Base-by-base conservation (phyloP, 176 grass and related monocot genomes). In the Oryza rufipogon region DNA sequence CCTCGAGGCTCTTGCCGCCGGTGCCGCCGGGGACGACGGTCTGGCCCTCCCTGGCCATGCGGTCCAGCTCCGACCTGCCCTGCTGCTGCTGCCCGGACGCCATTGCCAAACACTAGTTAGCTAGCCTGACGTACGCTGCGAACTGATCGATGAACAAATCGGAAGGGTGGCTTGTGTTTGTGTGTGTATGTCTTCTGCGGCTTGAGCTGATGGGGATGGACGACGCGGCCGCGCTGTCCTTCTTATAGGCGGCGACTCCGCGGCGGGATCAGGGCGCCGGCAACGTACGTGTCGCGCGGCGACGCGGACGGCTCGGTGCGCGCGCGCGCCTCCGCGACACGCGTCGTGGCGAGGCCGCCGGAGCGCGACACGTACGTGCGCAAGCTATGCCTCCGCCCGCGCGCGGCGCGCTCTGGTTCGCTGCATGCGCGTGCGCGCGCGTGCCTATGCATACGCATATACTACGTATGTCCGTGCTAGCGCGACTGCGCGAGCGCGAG, bases 21-120 rank as follows among this genome's bases (percentile, higher is more conserved):
- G 93, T 92, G 19, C 93, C 93, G 10, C 90, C 93, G 2, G 88
- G 80, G 45, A 93, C 86, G 44, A 96, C 91, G 16, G 88, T 91
- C 83, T 96, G 70, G 0, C 93, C 93, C 38, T 90, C 78, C 38
- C 83, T 80, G 17, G 88, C 93, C 70, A 48, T 91, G 68, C 64
- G 71, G 79, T 96, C 93, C 13, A 96, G 83, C 80, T 93, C 80
- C 45, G 77, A 46, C 80, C 88, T 85, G 26, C 70, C 80, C 54
- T 58, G 54, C 64, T 91, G 86, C 77, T 94, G 81, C 42, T 94
- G 81, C 30, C 76, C 47, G 17, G 86, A 84, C n/a, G 91, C 84
- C 91, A 95, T 92, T 19, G 32, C 77, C 33, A 36, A 36, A 36
- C 30, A 2, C 30, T 32, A 2, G 30, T 1, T 32, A 32, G 30